phyloP scores from a whole-genome alignment of 2,329 filamentous ascomycete genomes.

The Fusarium praegraminearum region DNA sequence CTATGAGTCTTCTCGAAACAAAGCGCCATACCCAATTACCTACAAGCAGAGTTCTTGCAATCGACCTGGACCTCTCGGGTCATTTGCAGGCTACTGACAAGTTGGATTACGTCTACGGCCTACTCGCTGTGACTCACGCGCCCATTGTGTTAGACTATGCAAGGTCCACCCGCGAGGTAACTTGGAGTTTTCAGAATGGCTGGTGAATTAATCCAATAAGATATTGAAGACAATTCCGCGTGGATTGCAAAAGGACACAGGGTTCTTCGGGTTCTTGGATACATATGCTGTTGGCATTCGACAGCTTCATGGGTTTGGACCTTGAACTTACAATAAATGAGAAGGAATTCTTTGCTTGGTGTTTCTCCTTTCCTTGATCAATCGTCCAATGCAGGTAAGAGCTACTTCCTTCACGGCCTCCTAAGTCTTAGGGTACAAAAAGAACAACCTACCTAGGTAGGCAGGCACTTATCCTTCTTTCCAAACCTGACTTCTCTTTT shows the following conservation, averaged over 20 bases:
- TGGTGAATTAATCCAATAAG: background rate
- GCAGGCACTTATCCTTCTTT: background rate
- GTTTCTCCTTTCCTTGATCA: background rate
- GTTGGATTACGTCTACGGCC: constrained; percentile 7
- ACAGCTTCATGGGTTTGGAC: background rate
- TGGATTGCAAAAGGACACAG: fast-evolving
- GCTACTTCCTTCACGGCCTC: background rate
- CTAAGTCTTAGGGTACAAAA: too few species aligned
- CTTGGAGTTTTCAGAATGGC: background rate
- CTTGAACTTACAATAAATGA: background rate
- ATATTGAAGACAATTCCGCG: background rate
- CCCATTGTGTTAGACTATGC: background rate
- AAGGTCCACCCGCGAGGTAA: background rate
- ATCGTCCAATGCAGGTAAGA: background rate
- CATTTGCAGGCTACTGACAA: background rate
- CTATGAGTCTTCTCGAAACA: background rate
- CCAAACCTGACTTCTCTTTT: background rate
- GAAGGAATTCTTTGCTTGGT: background rate
- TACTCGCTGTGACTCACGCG: background rate
- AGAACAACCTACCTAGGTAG: too few species aligned
- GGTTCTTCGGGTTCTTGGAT: background rate
- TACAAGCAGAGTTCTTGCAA: background rate
- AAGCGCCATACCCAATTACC: background rate
- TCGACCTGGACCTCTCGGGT: background rate
- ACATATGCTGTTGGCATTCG: background rate